Percentiles rank a stretch among this genome's conserved stretches.
Evolutionary conservation across 306 rosid genomes (phyloP).

Genomic region (Corylus americana): DNA sequence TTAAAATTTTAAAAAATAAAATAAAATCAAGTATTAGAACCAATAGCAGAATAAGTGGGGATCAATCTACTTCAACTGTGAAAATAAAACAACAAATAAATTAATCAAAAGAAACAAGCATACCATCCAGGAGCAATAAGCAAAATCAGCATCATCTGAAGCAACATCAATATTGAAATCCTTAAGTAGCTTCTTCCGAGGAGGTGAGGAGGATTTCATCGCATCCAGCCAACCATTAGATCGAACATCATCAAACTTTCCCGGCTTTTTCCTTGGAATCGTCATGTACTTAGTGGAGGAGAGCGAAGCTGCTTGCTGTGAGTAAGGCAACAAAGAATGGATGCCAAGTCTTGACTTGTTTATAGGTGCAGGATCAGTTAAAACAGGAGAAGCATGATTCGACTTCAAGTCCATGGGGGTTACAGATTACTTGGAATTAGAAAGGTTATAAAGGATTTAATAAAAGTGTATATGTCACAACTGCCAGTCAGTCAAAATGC

Average conservation of each 20-base stretch:
- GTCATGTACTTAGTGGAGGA: constrained; percentile 50
- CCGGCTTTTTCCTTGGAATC: constrained; percentile 62
- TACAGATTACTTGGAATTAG: constrained; percentile 17
- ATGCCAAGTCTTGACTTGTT: constrained; percentile 82
- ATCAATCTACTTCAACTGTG: background rate
- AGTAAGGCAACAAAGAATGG: constrained; percentile 50
- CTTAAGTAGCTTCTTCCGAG: constrained; percentile 63
- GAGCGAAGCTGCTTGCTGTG: constrained; percentile 64
- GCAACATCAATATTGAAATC: constrained; percentile 48
- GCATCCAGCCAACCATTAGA: constrained; percentile 95
- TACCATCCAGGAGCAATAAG: constrained; percentile 76
- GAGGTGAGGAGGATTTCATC: constrained; percentile 94
- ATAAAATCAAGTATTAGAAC: background rate
- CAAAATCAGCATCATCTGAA: constrained; percentile 57
- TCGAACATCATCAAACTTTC: constrained; percentile 71
- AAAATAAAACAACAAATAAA: background rate
- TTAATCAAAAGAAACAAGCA: background rate
- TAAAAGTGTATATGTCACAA: background rate
- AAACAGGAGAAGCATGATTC: constrained; percentile 63
- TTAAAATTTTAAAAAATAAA: no score
- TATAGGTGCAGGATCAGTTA: constrained; percentile 64
- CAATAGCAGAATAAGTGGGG: background rate
- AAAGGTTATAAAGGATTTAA: constrained; percentile 3
- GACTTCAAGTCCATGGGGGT: constrained; percentile 73
- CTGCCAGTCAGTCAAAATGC: constrained; percentile 17